phyloP scores from a whole-genome alignment of 106 monocot species.

The Dactylorhiza incarnata region DNA sequence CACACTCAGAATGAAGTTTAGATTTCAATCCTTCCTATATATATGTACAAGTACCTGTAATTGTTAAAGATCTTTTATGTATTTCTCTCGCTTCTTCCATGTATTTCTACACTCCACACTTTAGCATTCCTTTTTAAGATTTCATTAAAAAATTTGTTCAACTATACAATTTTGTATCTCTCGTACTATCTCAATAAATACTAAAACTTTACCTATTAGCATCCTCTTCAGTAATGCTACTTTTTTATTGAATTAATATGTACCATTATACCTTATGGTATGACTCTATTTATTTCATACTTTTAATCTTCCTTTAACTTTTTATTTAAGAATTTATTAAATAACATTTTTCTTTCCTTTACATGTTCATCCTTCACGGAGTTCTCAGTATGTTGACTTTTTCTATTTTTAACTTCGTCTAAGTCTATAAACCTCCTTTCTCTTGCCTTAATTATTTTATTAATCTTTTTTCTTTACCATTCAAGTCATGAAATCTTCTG shows the following conservation, averaged over 20 bases:
- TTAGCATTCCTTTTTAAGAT: background rate
- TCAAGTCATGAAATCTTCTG: background rate
- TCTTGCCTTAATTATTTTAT: background rate
- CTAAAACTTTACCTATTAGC: background rate
- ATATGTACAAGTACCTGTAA: no score
- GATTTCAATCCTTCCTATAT: no score
- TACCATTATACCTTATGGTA: background rate
- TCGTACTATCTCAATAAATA: background rate
- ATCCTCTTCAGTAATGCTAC: background rate
- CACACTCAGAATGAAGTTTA: no score
- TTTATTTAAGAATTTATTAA: background rate
- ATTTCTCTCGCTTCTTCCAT: no score
- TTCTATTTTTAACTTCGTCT: background rate
- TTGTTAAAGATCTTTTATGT: no score
- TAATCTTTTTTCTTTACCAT: background rate
- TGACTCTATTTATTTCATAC: background rate
- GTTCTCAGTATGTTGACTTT: background rate
- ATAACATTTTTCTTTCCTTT: slow-evolving; percentile 1
- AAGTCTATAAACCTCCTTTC: background rate
- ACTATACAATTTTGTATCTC: background rate
- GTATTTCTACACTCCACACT: background rate
- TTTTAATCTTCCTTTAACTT: background rate
- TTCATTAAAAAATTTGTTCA: background rate
- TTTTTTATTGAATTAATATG: background rate
- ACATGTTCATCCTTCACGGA: background rate